Base-by-base conservation (phyloP, 495 filamentous ascomycete genomes). In the Aspergillus nanangensis region DNA sequence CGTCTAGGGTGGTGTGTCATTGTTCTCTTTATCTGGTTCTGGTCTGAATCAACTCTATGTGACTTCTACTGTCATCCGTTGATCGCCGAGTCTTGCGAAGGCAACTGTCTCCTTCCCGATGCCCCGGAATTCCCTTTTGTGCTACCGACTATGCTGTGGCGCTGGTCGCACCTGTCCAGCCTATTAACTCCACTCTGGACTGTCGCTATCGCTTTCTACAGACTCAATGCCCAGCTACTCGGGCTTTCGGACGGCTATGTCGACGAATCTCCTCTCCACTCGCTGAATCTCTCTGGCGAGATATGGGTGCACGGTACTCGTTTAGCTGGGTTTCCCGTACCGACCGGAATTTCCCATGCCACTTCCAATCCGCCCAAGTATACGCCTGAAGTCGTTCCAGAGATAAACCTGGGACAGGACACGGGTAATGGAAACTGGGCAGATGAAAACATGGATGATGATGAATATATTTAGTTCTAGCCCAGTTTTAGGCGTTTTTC, bases 1-100 rank as follows among this genome's bases (percentile, higher is more conserved):
- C 70, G 67, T 25, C 51, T 87, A 1, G 83, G 83, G 11, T 62
- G 80, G 46, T 38, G 74, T 3, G 48, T 69, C 8, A 48, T 81
- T 10, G 37, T 80, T 4, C 53, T 74, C 7, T 57, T 71, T 3
- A 43, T 65, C 18, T 86, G 82, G 79, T 82, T 76, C 41, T 50
- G 77, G 24, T 64, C 72, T 11, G 86, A 90, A 54, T 74, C 73
- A 0, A 62, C 68, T 9, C 80, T 84, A 72, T 82, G 79, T 55
- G 71, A 68, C 34, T 56, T 66, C n/a, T 88, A 78, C 61, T 82
- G 79, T 62, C 79, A 81, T 41, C 75, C 81, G 0, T 49, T 65
- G 29, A 45, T 77, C 51, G 65, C 81, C 5, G 57, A 68, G 15
- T 61, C 54, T 11, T 76, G 71, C 36, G 54, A 64, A 14, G 66